Evolutionary conservation across 2,329 filamentous ascomycete species (phyloP), one percentile per base, ranked within the genome.

Genomic region (Pseudogymnoascus sp.): DNA sequence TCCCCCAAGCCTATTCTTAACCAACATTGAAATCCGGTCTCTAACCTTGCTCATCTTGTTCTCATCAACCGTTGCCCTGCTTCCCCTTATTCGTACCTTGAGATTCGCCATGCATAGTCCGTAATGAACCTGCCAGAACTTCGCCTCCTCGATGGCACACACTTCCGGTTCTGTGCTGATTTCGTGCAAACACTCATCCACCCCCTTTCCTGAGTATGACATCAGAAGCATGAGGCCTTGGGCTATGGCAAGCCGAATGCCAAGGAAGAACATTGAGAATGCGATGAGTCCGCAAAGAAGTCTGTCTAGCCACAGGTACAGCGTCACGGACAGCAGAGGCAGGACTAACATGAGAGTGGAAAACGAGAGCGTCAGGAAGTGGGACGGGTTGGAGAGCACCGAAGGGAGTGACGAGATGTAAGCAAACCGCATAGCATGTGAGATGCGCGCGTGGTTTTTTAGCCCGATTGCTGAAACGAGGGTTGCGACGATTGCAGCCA

Each of bases 111-210:
- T 96, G 70, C 91, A 96, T 39, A 97, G 79, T 1, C 93, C 92
- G 72, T 97, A 97, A 74, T 99, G 94, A 12, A 97, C 94, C 77
- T 99, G 94, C 94, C 94, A 99, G 74, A 99, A 96, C 71, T 91
- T 87, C 1, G 92, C 93, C 70, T 97, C 92, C 62, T 97, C 90
- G 54, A 99, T 85, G 1, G 82, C 81, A 47, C 82, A 82, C 25
- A 97, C 85, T 61, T 82, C 81, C 1, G 89, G 85, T 68, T 97
- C 91, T 1, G 85, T 81, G 72, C 91, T 87, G 59, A 99, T 92
- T 72, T 96, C 91, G 61, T 84, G 83, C 68, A 97, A 79, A n/a
- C 96, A 87, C 20, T 87, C 85, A 28, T 60, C 60, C 34, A 73
- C 69, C 12, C 69, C 69, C 18, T 67, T 63, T 7, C 67, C 70